Conservation (phyloP, 345 rosid genomes). For the Corchorus capsularis region DNA sequence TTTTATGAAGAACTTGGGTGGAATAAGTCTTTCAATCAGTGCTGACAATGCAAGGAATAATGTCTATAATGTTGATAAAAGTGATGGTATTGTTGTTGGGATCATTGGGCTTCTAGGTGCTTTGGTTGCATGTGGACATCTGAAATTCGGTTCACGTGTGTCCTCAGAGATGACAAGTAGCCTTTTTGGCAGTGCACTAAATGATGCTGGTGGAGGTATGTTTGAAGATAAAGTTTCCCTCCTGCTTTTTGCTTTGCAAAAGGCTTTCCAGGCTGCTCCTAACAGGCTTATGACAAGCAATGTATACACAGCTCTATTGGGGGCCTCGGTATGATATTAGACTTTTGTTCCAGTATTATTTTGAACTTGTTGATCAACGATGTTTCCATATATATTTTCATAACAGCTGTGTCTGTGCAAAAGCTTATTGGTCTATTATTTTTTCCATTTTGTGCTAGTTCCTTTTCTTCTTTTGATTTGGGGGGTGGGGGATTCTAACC, state of each 20-base stretch:
- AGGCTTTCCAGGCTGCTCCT: constrained; percentile 93
- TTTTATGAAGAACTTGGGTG: constrained; percentile 69
- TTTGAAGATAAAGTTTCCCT: constrained; percentile 94
- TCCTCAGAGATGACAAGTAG: constrained; percentile 62
- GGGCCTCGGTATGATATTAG: constrained; percentile 77
- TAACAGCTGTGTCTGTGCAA: not conserved
- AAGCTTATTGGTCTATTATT: not conserved
- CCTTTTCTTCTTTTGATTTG: not conserved
- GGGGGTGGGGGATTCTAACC: too few relatives aligned
- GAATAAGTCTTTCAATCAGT: constrained; percentile 90
- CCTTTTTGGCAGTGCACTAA: constrained; percentile 62
- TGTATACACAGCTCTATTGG: constrained; percentile 86
- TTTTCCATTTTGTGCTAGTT: not conserved
- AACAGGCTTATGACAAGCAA: constrained; percentile 83
- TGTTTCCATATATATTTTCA: constrained; percentile 5
- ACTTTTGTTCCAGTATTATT: not conserved
- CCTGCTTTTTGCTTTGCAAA: constrained; percentile 88
- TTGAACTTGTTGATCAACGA: constrained; percentile 12
- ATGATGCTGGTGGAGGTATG: constrained; percentile 82
- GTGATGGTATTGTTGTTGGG: constrained; percentile 89
- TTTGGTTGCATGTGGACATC: constrained; percentile 71
- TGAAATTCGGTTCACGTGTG: constrained; percentile 60
- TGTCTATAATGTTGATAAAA: constrained; percentile 79
- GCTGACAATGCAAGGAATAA: constrained; percentile 97
- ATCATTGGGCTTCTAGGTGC: constrained; percentile 91